These are phyloP conservation scores for Oryza longistaminata DNA, from an alignment of 176 grass and related monocot species.

Conservation along the genomic window DNA sequence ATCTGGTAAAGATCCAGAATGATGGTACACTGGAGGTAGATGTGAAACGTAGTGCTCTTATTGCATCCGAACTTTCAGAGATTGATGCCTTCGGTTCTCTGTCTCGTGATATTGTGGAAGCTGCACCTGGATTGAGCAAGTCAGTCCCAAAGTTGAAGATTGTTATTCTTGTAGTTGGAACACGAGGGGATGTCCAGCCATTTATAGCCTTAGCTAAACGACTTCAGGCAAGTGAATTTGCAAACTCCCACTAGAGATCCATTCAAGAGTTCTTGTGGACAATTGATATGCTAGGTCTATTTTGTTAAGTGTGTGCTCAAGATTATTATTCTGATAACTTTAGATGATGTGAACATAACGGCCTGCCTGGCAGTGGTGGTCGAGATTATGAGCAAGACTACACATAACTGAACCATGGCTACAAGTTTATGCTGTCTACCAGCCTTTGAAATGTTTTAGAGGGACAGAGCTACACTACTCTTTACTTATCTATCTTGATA, in stretches of 20 bases:
- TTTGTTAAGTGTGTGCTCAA: neutral
- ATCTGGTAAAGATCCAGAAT: slow-evolving; percentile 80
- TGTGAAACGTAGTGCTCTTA: slow-evolving; percentile 53
- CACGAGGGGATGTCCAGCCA: slow-evolving; percentile 96
- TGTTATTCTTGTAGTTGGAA: slow-evolving; percentile 96
- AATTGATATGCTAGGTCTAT: neutral
- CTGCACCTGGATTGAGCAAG: slow-evolving; percentile 55
- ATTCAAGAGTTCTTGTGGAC: neutral
- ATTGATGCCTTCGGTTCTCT: slow-evolving; percentile 75
- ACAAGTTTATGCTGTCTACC: neutral
- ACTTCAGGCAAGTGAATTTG: slow-evolving; percentile 73
- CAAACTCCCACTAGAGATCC: slow-evolving; percentile 19
- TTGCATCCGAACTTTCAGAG: slow-evolving; percentile 86
- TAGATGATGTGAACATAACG: slow-evolving; percentile 16
- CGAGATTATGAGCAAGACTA: slow-evolving; percentile 10
- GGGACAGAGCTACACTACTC: neutral
- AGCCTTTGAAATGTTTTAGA: slow-evolving; percentile 26
- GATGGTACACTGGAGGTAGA: slow-evolving; percentile 88
- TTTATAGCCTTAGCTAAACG: slow-evolving; percentile 97
- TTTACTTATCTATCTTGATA: neutral
- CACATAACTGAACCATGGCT: neutral
- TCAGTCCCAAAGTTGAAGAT: slow-evolving; percentile 93
- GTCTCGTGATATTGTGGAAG: slow-evolving; percentile 36
- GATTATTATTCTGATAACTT: slow-evolving; percentile 8
- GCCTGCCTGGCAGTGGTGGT: neutral